phyloP scores from a whole-genome alignment of 1,139 yeast genomes.

The Geotrichum macrosporum region DNA sequence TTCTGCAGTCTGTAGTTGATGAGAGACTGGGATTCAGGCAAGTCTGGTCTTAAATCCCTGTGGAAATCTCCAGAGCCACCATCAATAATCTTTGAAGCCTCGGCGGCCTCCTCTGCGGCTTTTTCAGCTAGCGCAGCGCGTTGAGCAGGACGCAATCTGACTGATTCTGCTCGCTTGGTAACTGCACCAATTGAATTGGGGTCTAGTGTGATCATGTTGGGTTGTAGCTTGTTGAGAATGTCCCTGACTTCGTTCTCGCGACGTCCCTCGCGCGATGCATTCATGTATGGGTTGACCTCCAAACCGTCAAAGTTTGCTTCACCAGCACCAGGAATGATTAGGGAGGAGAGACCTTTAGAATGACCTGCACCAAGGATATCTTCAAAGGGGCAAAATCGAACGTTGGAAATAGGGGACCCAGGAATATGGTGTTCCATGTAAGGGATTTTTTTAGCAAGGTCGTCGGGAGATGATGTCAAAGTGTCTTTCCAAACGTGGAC shows the following conservation, averaged over 20 bases:
- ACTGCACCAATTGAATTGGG: conserved; percentile 85
- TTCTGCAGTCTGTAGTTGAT: conserved; percentile 77
- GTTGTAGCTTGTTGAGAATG: conserved; percentile 79
- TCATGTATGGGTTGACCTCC: conserved; percentile 88
- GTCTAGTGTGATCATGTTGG: conserved; percentile 88
- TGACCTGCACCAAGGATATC: conserved; percentile 93
- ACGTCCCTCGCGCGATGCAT: conserved; percentile 72
- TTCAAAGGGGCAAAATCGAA: conserved; percentile 86
- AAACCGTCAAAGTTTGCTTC: conserved; percentile 96
- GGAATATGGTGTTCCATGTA: conserved; percentile 89
- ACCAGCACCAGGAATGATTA: conserved; percentile 95
- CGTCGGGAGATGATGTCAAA: conserved; percentile 35
- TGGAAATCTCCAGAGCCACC: too few relatives aligned
- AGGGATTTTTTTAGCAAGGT: conserved; percentile 58
- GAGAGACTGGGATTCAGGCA: conserved; percentile 53
- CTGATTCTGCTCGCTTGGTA: conserved; percentile 60
- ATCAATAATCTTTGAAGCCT: conserved; percentile 31
- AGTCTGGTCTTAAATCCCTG: conserved; percentile 34
- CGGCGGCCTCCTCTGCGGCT: conserved; percentile 35
- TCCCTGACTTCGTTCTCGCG: conserved; percentile 88
- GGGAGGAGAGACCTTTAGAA: conserved; percentile 65
- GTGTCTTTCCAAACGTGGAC: conserved; percentile 57
- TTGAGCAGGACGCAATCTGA: conserved; percentile 57
- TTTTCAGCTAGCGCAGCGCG: conserved; percentile 46
- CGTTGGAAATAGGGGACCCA: conserved; percentile 63